Conservation (phyloP, 805 yeast species). For the Candida chilensis region DNA sequence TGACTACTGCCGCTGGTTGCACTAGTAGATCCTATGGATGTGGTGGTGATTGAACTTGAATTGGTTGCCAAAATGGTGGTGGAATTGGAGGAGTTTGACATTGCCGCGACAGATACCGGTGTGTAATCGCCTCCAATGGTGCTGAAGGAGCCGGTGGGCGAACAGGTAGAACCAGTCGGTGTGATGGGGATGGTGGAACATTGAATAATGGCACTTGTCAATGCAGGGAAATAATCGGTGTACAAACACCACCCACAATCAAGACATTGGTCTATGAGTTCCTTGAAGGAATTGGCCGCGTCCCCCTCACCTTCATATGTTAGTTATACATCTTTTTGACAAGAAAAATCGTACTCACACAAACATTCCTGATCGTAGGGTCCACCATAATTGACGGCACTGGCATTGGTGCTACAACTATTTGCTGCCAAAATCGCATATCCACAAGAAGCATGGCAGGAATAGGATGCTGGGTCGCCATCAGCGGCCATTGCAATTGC, state of each 20-base stretch:
- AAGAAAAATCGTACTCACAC: constrained; percentile 9
- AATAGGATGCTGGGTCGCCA: constrained; percentile 16
- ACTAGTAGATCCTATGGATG: no score
- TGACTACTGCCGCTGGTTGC: no score
- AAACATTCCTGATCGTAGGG: constrained; percentile 14
- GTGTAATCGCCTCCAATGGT: no score
- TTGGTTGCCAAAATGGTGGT: constrained; percentile 2
- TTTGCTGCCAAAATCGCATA: constrained; percentile 18
- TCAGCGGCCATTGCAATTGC: no score
- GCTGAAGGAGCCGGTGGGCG: no score
- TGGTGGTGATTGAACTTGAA: no score
- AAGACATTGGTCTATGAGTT: constrained; percentile 14
- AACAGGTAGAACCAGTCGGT: constrained; percentile 20
- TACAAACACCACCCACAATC: constrained; percentile 29
- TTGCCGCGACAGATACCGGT: not conserved
- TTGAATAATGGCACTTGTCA: constrained; percentile 13
- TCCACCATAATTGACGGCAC: constrained; percentile 8
- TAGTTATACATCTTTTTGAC: no score
- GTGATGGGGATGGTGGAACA: constrained; percentile 15
- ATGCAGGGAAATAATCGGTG: constrained; percentile 17
- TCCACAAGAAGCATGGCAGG: constrained; percentile 22
- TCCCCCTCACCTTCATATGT: no score
- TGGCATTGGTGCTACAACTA: constrained; percentile 13
- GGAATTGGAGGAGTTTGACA: not conserved
- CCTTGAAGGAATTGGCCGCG: no score